phyloP scores from a whole-genome alignment of 257 asterid species.

The Fraxinus americana region DNA sequence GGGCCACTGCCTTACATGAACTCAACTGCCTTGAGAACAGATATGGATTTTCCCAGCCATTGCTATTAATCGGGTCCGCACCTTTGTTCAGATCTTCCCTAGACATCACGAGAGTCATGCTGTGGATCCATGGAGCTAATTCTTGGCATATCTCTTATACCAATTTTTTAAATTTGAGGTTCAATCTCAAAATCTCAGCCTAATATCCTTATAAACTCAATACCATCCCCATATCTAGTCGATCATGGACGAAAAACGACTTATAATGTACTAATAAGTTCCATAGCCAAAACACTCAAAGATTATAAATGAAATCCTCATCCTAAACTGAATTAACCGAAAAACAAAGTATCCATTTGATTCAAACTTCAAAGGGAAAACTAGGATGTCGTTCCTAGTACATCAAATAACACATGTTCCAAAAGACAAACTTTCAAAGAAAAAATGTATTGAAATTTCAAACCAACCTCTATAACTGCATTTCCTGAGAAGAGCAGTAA shows the following conservation, averaged over 20 bases:
- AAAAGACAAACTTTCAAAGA: not conserved
- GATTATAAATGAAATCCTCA: not conserved
- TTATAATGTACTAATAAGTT: not conserved
- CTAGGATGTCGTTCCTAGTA: not conserved
- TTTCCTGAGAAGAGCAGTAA: conserved; percentile 92
- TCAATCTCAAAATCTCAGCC: too few species aligned
- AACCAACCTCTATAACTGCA: conserved; percentile 86
- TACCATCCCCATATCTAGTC: too few species aligned
- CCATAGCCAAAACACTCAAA: not conserved
- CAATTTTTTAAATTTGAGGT: too few species aligned
- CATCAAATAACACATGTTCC: not conserved
- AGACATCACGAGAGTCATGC: too few species aligned
- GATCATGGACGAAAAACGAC: not conserved
- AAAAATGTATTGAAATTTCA: not conserved
- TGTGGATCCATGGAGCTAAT: too few species aligned
- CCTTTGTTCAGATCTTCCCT: too few species aligned
- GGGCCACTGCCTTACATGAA: too few species aligned
- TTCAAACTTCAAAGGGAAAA: conserved; percentile 20
- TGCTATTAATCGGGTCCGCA: too few species aligned
- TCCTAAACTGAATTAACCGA: conserved; percentile 20
- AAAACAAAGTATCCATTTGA: conserved; percentile 17
- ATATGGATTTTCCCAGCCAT: too few species aligned
- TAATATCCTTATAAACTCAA: too few species aligned
- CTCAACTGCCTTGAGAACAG: too few species aligned
- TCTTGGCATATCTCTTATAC: too few species aligned